These are phyloP conservation scores for Aurantiochytrium sp. DNA, from an alignment of 108 stramenopile species.

Conservation along the genomic window DNA sequence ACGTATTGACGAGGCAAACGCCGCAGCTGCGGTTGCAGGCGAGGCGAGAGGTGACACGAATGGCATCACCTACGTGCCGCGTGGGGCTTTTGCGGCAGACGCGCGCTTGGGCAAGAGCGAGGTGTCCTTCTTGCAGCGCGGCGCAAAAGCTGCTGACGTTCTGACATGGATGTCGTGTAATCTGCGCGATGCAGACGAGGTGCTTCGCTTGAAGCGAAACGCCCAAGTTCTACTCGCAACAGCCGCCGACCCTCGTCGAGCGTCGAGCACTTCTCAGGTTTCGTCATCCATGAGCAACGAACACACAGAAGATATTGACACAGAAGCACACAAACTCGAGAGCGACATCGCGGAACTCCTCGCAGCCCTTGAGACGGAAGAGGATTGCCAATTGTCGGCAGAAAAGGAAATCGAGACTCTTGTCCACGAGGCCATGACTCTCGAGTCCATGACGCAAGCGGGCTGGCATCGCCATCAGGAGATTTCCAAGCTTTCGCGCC, in stretches of 20 bases:
- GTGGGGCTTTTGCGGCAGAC: background rate
- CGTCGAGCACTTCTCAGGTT: too few species aligned
- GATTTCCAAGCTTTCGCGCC: background rate
- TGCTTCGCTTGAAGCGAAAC: background rate
- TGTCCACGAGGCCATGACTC: background rate
- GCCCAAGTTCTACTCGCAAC: background rate
- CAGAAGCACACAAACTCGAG: background rate
- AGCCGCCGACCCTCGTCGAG: background rate
- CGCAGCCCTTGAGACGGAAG: background rate
- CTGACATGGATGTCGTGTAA: background rate
- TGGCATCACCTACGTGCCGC: background rate
- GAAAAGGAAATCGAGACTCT: background rate
- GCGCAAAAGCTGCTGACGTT: background rate
- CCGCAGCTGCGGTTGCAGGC: background rate
- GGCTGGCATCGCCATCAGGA: background rate
- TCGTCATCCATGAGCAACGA: background rate
- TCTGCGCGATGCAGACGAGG: background rate
- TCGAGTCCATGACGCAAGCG: background rate
- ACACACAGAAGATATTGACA: background rate
- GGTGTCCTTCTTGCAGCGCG: background rate
- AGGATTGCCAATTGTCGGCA: background rate
- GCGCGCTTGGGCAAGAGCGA: background rate
- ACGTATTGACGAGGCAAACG: background rate
- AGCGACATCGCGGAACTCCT: background rate
- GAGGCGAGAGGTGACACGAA: background rate